These are phyloP conservation scores for Tuber indicum DNA, from an alignment of 495 filamentous ascomycete genomes.

Conservation along the genomic window DNA sequence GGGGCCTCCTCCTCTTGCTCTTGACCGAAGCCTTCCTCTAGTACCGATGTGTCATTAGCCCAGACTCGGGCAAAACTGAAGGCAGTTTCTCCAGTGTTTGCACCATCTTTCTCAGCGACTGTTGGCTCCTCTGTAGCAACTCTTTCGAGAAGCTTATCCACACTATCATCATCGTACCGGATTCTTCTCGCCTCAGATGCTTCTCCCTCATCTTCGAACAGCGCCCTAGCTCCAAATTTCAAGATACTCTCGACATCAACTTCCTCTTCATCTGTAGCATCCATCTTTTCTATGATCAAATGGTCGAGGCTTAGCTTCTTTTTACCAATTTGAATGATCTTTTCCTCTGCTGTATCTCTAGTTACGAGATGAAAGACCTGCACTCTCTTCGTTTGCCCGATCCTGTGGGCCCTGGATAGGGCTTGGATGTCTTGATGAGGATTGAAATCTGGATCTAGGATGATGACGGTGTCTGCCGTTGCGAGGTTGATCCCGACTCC, in stretches of 20 bases:
- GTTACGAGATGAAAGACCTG: constrained; percentile 92
- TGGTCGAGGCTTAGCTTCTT: constrained; percentile 94
- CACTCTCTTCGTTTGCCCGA: constrained; percentile 92
- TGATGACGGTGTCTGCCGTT: constrained; percentile 95
- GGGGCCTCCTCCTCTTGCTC: constrained; percentile 55
- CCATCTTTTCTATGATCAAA: constrained; percentile 84
- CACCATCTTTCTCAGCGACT: constrained; percentile 46
- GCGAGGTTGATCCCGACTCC: constrained; percentile 97
- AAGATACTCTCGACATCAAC: constrained; percentile 83
- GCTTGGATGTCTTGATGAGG: constrained; percentile 98
- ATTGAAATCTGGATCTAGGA: constrained; percentile 97
- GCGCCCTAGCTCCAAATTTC: constrained; percentile 73
- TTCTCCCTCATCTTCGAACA: constrained; percentile 70
- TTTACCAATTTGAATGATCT: constrained; percentile 90
- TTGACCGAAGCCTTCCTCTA: constrained; percentile 49
- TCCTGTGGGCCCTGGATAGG: constrained; percentile 85
- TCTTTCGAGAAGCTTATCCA: constrained; percentile 84
- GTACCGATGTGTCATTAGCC: constrained; percentile 64
- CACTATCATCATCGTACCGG: constrained; percentile 67
- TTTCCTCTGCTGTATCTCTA: constrained; percentile 80
- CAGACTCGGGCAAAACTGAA: constrained; percentile 91
- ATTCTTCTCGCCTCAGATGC: constrained; percentile 53
- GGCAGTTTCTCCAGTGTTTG: constrained; percentile 59
- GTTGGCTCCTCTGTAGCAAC: constrained; percentile 67
- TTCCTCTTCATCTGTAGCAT: constrained; percentile 63